Percentiles rank a stretch among this genome's conserved stretches.
These are phyloP conservation scores for Emmonsia crescens DNA, from an alignment of 2,329 filamentous ascomycete species.

Conservation along the genomic window DNA sequence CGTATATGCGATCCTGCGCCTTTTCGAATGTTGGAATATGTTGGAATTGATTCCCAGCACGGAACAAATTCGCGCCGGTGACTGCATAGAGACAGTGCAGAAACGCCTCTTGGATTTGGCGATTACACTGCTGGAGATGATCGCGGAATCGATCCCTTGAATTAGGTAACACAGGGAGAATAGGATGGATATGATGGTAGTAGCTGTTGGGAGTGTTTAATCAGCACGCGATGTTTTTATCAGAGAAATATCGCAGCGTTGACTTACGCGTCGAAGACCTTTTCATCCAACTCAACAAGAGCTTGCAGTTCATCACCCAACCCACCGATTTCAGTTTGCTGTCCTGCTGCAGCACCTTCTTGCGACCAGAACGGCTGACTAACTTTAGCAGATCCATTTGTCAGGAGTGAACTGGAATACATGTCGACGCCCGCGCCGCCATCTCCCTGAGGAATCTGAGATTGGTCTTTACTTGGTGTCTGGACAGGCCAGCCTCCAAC, in stretches of 20 bases:
- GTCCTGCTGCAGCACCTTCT: slow-evolving; percentile 9
- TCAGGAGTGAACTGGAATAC: slow-evolving; percentile 21
- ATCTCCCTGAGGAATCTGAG: slow-evolving; percentile 9
- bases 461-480: slow-evolving; percentile 17
- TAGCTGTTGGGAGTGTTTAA: slow-evolving; percentile 20
- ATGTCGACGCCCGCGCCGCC: slow-evolving; percentile 9
- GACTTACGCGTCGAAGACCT: slow-evolving; percentile 30
- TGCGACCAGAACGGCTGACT: slow-evolving; percentile 31
- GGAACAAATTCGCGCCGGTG: slow-evolving; percentile 28
- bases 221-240: neutral
- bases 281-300: slow-evolving; percentile 28
- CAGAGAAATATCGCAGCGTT: neutral
- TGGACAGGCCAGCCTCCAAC: slow-evolving; percentile 21
- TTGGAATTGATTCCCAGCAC: slow-evolving; percentile 25
- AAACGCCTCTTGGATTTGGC: slow-evolving; percentile 32
- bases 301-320: slow-evolving; percentile 26
- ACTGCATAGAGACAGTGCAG: slow-evolving; percentile 30
- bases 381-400: slow-evolving; percentile 30
- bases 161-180: slow-evolving; percentile 32
- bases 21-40: slow-evolving; percentile 26
- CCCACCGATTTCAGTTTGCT: slow-evolving; percentile 22
- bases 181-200: slow-evolving; percentile 30
- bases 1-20: slow-evolving; percentile 30
- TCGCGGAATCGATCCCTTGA: slow-evolving; percentile 28
- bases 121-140: slow-evolving; percentile 29